A percentile compares a stretch with the other conserved stretches of the same genome.
These are phyloP conservation scores for Lipomyces oligophaga DNA, from an alignment of 805 yeast genomes.

Conservation along the genomic window DNA sequence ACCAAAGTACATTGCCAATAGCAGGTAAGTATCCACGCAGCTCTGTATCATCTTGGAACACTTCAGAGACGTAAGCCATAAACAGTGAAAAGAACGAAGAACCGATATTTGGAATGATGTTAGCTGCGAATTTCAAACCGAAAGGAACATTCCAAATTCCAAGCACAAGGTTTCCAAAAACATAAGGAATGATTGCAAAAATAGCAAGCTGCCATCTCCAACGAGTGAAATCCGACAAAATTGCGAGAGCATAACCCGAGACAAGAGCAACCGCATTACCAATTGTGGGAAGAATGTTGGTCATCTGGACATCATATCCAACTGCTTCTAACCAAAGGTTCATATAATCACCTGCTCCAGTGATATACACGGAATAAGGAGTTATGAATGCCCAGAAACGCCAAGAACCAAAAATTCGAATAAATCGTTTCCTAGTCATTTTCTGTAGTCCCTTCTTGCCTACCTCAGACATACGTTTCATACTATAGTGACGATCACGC, in stretches of 20 bases:
- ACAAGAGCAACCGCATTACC: slow-evolving; percentile 36
- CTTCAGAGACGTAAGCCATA: slow-evolving; percentile 32
- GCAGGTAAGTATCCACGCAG: slow-evolving; percentile 35
- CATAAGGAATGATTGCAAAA: slow-evolving; percentile 11
- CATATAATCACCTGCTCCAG: slow-evolving; percentile 24
- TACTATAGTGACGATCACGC: slow-evolving; percentile 11
- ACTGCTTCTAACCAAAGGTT: slow-evolving; percentile 35
- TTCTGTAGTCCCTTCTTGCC: slow-evolving; percentile 17
- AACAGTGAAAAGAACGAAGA: slow-evolving; percentile 20
- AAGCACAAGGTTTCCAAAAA: slow-evolving; percentile 24
- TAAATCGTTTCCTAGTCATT: slow-evolving; percentile 21
- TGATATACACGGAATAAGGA: slow-evolving; percentile 17
- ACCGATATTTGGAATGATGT: slow-evolving; percentile 19
- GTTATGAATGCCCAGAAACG: slow-evolving; percentile 23
- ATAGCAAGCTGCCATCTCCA: slow-evolving; percentile 34
- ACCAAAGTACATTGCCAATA: slow-evolving; percentile 37
- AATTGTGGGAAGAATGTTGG: slow-evolving; percentile 38
- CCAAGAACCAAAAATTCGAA: slow-evolving; percentile 16
- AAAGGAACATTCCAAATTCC: slow-evolving; percentile 25
- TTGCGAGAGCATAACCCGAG: slow-evolving; percentile 33
- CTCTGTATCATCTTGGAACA: slow-evolving; percentile 35
- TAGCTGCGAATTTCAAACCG: slow-evolving; percentile 24
- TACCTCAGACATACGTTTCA: slow-evolving; percentile 14
- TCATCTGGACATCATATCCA: slow-evolving; percentile 33
- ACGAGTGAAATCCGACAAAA: slow-evolving; percentile 36